phyloP scores from a whole-genome alignment of 2,329 filamentous ascomycete genomes.

The Phoma sp. region DNA sequence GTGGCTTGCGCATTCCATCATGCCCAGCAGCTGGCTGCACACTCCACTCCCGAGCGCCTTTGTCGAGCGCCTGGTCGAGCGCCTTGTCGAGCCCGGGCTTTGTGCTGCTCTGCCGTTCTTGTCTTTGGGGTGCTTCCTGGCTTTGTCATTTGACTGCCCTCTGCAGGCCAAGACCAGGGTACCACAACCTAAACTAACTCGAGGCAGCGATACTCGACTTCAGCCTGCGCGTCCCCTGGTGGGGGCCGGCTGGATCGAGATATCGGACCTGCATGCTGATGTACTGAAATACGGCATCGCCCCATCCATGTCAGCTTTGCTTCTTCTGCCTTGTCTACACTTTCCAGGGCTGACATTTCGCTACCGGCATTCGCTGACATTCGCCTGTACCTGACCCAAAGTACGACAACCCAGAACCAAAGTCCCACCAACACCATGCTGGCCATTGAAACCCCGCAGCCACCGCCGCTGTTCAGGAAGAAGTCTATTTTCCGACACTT shows the following conservation, averaged over 20 bases:
- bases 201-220: neutral
- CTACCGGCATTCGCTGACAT: neutral
- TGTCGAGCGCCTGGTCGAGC: neutral
- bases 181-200: neutral
- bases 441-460: constrained; percentile 18
- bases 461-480: constrained; percentile 20
- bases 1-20: constrained; percentile 4
- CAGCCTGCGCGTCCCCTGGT: constrained; percentile 6
- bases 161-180: constrained; percentile 10
- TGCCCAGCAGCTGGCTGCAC: neutral
- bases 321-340: neutral
- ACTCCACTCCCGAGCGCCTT: neutral
- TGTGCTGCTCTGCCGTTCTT: neutral
- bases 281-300: constrained; percentile 9
- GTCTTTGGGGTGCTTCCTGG: constrained; percentile 3
- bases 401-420: neutral
- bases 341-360: constrained; percentile 2
- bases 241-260: constrained; percentile 11
- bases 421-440: constrained; percentile 13
- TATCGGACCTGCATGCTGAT: neutral
- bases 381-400: constrained; percentile 11
- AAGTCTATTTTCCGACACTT: constrained; percentile 30
- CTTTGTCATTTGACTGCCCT: neutral
- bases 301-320: constrained; percentile 4
- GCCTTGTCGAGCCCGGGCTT: neutral